Conservation (phyloP, 2,329 filamentous ascomycete genomes). For the Amphichorda felina region DNA sequence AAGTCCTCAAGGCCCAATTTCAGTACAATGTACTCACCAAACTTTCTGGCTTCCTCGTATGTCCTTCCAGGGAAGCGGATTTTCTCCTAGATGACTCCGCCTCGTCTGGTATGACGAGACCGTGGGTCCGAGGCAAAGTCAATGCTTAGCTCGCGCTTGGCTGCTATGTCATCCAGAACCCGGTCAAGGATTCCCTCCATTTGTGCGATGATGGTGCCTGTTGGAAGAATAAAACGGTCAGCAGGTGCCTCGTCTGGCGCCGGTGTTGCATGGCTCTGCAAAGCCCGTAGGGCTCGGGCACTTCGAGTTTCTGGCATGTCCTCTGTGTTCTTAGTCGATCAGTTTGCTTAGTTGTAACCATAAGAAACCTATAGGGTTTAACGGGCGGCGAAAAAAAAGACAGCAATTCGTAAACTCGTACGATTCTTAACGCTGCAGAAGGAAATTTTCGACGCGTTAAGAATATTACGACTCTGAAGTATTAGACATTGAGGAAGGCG, state of each 20-base stretch:
- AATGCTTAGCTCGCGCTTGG: slow-evolving; percentile 14
- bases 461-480: background rate
- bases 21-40: slow-evolving; percentile 25
- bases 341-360: background rate
- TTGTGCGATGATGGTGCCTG: slow-evolving; percentile 12
- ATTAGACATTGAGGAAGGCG: background rate
- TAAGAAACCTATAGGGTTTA: no score
- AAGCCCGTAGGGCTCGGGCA: no score
- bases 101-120: slow-evolving; percentile 3
- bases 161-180: slow-evolving; percentile 14
- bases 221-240: no score
- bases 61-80: slow-evolving; percentile 35
- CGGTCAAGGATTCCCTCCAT: slow-evolving; percentile 23
- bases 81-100: slow-evolving; percentile 6
- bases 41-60: slow-evolving; percentile 34
- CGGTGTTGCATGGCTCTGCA: background rate
- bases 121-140: slow-evolving; percentile 10
- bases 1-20: background rate
- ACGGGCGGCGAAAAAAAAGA: no score
- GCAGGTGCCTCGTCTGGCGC: no score
- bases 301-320: background rate
- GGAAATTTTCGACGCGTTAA: no score
- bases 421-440: background rate
- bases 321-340: background rate
- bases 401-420: background rate